Evolutionary conservation across 148 eudicot genomes (phyloP), one percentile per base, ranked within the genome.

Genomic region (Vaccinium corymbosum): DNA sequence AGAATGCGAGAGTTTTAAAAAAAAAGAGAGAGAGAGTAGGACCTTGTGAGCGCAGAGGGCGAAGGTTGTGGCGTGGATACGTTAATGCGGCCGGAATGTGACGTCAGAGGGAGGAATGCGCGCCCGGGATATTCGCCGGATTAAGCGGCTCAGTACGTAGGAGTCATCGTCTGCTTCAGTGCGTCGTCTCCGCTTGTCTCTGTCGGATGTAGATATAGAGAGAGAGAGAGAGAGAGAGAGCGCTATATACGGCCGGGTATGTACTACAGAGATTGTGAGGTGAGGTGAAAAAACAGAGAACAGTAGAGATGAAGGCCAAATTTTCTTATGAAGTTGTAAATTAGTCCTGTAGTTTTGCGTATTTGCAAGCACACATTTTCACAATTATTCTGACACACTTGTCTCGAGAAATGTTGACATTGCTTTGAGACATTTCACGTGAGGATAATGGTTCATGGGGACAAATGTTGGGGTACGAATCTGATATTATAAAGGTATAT

Each of bases 71-170:
- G 42, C 76, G 79, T 64, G 87, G 62, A 68, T 12, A 20, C 32
- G 81, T 4, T 46, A 57, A 74, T 42, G 85, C 25, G 35, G 78
- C 79, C 66, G 78, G 84, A 82, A 86, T 57, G 48, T 55, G 55
- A 74, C 85, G 81, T 75, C 51, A 79, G 85, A 83, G 86, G 57
- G 84, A 29, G 84, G 48, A 68, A 76, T 53, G 82, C 75, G 38
- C 87, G 6, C 84, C 85, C 84, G 87, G 88, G 91, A 82, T 80
- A 78, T 17, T 42, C 82, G 87, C 86, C 88, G 86, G 4, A 75
- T 32, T 56, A 71, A 80, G 62, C 71, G 86, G 79, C 32, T 11
- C 52, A 1, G 76, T 48, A 20, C 48, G 61, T 81, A 52, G 79
- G 14, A 71, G 75, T 55, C 79, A 50, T 51, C 35, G 79, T 56